A percentile compares a stretch with the other conserved stretches of the same genome.
phyloP scores from a whole-genome alignment of 768 basidiomycete genomes.

The Lactarius tabidus region DNA sequence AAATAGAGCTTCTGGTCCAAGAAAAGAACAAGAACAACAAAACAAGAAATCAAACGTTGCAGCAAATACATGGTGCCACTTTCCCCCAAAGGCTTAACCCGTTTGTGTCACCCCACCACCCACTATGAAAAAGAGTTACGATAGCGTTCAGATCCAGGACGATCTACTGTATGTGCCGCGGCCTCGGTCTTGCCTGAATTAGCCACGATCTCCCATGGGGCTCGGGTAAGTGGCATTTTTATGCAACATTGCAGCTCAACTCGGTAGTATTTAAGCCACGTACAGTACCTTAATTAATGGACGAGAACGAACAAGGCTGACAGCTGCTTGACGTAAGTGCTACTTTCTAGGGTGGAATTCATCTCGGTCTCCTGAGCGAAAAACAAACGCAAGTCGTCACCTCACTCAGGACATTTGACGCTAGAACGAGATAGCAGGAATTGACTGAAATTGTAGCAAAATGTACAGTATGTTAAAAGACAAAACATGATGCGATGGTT shows the following conservation, averaged over 20 bases:
- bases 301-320: too few species aligned
- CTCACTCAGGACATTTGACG: background rate
- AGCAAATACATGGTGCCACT: background rate
- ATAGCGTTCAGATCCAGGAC: background rate
- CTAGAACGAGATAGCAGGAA: background rate
- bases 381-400: background rate
- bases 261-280: background rate
- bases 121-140: background rate
- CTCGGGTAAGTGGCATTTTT: background rate
- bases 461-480: slow-evolving; percentile 16
- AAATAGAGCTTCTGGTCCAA: background rate
- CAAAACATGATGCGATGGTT: background rate
- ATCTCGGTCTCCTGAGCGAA: background rate
- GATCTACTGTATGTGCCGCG: background rate
- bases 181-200: background rate
- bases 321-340: background rate
- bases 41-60: background rate
- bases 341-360: background rate
- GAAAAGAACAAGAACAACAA: background rate
- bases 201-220: background rate
- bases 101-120: background rate
- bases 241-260: background rate
- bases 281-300: background rate
- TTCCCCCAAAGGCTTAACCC: background rate
- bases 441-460: slow-evolving; percentile 12